Base-by-base conservation (phyloP, 495 filamentous ascomycete genomes). In the Pseudotulostoma volvatum region DNA sequence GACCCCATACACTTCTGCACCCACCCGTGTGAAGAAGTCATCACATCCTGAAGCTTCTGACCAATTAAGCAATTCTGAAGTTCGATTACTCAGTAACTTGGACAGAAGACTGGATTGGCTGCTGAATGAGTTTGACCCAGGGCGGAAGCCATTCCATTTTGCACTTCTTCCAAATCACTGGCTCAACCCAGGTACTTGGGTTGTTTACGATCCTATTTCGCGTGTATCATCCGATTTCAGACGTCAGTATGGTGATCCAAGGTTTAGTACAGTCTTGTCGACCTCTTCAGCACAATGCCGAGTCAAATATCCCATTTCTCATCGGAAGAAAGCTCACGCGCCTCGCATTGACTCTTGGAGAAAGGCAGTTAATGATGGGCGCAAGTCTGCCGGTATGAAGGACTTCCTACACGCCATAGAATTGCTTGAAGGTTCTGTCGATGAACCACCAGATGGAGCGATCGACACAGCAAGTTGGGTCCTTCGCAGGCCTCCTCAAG, bases 401-500 rank as follows among this genome's bases (percentile, higher is more conserved):
- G 47, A 50, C 14, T 37, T 49, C 4, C 28, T 64, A 18, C 52
- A 51, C 2, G 41, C 39, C 0, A 38, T 58, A 14, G 50, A 60
- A 11, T 34, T 61, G 9, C 60, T 50, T 21, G 56, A 61, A 16
- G 46, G 54, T 13, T 65, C 63, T 1, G 50, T 42, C 5, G 63
- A 65, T 16, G 59, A 64, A 34, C 54, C 59, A 1, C 59, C 61
- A 1, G 61, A 61, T 43, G 54, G 59, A 7, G 41, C 53, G 31
- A 49, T 64, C 18, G 60, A 67, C 13, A 53, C 63, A 8, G 54
- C 54, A 4, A 51, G 55, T 31, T 67, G 61, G 61, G 54, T 59
- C 19, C 50, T 67, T 20, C 60, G 56, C 16, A 62, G 55, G 37
- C 63, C 63, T 1, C 63, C 61, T 1, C 61, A 67, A 37, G 63